Conservation (phyloP, 2,329 filamentous ascomycete genomes). For the Arthrobotrys conoides region DNA sequence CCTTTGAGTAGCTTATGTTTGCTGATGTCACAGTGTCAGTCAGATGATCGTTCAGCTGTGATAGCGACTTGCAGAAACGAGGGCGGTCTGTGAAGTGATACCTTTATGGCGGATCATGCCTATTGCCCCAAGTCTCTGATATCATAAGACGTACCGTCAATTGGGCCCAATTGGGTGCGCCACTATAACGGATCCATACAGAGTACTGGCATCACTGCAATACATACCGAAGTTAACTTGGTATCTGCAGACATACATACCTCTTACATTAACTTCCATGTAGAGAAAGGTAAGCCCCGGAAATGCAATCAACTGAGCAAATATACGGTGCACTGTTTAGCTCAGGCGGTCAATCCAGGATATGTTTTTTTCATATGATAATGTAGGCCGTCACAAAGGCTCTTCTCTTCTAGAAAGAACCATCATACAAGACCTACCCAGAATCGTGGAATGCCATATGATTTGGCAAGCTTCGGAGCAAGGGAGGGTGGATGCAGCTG, state of each 20-base stretch:
- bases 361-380: not conserved
- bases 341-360: not conserved
- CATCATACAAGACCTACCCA: slow-evolving; percentile 50
- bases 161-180: slow-evolving; percentile 20
- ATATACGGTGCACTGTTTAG: too few relatives aligned
- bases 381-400: not conserved
- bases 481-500: slow-evolving; percentile 46
- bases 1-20: slow-evolving; percentile 14
- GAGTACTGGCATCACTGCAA: not conserved
- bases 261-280: too few relatives aligned
- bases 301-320: not conserved
- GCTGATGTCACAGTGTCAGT: slow-evolving; percentile 23
- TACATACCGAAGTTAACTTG: not conserved
- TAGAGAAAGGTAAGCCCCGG: slow-evolving; percentile 1
- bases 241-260: not conserved
- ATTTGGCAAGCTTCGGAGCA: slow-evolving; percentile 52
- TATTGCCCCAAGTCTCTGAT: slow-evolving; percentile 49
- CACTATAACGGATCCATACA: not conserved
- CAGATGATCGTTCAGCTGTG: slow-evolving; percentile 43
- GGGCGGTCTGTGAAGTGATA: slow-evolving; percentile 32
- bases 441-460: slow-evolving; percentile 55
- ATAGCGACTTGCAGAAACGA: slow-evolving; percentile 49
- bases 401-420: slow-evolving; percentile 58
- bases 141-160: slow-evolving; percentile 33
- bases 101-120: slow-evolving; percentile 43